Evolutionary conservation across 2,329 filamentous ascomycete species (phyloP).

Genomic region (Colletotrichum somersetense): DNA sequence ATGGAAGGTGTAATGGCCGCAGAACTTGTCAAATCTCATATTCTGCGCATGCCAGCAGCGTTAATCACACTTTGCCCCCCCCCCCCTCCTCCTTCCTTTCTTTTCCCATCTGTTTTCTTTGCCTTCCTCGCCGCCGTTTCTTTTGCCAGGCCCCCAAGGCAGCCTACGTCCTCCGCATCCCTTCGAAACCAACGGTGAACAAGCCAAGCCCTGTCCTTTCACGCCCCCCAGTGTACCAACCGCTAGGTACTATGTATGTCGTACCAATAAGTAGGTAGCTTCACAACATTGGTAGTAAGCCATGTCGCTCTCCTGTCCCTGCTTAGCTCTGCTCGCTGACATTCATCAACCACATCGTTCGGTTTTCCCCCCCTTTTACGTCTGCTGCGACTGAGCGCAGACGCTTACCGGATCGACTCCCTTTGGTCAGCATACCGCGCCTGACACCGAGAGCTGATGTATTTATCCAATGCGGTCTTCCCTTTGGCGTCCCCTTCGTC

Average conservation of each 20-base stretch:
- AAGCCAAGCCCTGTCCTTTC: conserved; percentile 29
- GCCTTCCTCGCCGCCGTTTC: conserved; percentile 9
- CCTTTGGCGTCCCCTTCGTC: conserved; percentile 6
- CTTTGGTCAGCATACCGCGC: background rate
- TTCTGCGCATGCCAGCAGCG: conserved; percentile 20
- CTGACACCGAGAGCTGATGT: background rate
- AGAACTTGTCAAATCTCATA: conserved; percentile 36
- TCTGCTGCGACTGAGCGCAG: background rate
- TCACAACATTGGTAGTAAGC: background rate
- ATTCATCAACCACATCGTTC: background rate
- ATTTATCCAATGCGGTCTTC: background rate
- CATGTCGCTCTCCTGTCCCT: background rate
- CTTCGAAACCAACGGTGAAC: conserved; percentile 35
- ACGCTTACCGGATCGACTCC: conserved; percentile 7
- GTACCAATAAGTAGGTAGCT: too few relatives aligned
- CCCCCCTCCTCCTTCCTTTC: conserved; percentile 9
- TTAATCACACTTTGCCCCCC: conserved; percentile 34
- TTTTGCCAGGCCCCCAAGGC: conserved; percentile 7
- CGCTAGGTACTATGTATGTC: background rate
- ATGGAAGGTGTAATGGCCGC: conserved; percentile 10
- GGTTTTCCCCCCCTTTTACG: background rate
- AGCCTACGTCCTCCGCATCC: conserved; percentile 14
- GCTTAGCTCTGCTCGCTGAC: background rate
- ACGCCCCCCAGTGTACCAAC: conserved; percentile 22
- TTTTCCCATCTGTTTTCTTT: conserved; percentile 13